Base-by-base conservation (phyloP, 2,329 filamentous ascomycete species). In the Huntiella savannae region DNA sequence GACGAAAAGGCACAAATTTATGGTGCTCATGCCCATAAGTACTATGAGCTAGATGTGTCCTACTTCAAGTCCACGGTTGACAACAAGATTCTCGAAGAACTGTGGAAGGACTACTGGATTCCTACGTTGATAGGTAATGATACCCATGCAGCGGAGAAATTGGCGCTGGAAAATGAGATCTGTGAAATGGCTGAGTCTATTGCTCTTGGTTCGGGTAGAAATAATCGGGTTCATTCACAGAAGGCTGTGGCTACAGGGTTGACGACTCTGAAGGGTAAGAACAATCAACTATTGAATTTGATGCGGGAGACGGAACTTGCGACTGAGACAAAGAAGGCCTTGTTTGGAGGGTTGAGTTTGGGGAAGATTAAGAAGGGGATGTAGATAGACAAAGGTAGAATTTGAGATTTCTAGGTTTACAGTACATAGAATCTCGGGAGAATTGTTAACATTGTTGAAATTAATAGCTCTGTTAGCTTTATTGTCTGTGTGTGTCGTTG, bases 91-190 rank as follows among this genome's bases (percentile, higher is more conserved):
- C 69, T 98, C 4, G 84, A 92, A 57, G 72, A 85, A 44, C 69
- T 98, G 28, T 96, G 91, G 91, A 94, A 95, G 67, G 96, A 96
- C 63, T 98, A 98, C 68, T 94, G 86, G 91, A 87, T 95, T 33
- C 83, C 92, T 57, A 98, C 91, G 4, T 73, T 98, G 78, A 54
- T 87, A 88, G 16, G 71, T 95, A 4, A 79, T 93, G 55, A 86
- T 84, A 96, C 94, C 58, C 82, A 87, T 52, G 88, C 95, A 55
- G 98, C 87, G 58, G 81, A 79, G 45, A 93, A 81, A 28, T 28
- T 28, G 22, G 6, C 6, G 2, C 3, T 28, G 22, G 22, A 28
- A 28, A 28, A 28, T 10, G 22, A 28, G 6, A 10, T 28, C 10
- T 28, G 22, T 28, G 2, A 28, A 28, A 28, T 28, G 22, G 22